These are phyloP conservation scores for Albatrellus ellisii DNA, from an alignment of 768 basidiomycete species.

Conservation along the genomic window DNA sequence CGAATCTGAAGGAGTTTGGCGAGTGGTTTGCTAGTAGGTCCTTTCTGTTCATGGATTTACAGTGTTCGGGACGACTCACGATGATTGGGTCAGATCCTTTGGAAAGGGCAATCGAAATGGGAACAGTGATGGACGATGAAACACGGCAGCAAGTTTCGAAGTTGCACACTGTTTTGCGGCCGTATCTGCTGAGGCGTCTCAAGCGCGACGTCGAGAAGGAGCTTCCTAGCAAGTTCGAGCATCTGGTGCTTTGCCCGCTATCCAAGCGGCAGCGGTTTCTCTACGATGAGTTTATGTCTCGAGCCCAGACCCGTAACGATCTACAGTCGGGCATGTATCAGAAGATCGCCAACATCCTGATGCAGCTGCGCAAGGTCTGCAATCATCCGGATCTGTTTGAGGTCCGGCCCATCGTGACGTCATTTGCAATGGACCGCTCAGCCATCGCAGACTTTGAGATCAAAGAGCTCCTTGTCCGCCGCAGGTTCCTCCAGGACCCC, in stretches of 20 bases:
- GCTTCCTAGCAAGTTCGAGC: constrained; percentile 87
- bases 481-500: constrained; percentile 44
- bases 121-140: constrained; percentile 63
- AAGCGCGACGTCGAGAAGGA: constrained; percentile 98
- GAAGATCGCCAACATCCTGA: constrained; percentile 87
- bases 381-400: constrained; percentile 92
- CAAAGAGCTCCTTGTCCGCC: constrained; percentile 78
- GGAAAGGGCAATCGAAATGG: constrained; percentile 88
- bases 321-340: constrained; percentile 78
- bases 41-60: not conserved
- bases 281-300: constrained; percentile 93
- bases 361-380: constrained; percentile 97
- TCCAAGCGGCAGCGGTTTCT: constrained; percentile 91
- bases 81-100: constrained; percentile 53
- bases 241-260: constrained; percentile 75
- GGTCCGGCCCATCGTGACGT: constrained; percentile 72
- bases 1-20: constrained; percentile 84
- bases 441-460: constrained; percentile 71
- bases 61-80: not conserved
- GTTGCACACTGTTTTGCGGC: constrained; percentile 89
- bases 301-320: constrained; percentile 71
- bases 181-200: constrained; percentile 89
- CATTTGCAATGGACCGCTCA: constrained; percentile 61
- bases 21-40: constrained; percentile 92
- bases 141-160: constrained; percentile 75